Evolutionary conservation across 208 protist species (phyloP).

Genomic region (Acanthamoeba lugdunensis): DNA sequence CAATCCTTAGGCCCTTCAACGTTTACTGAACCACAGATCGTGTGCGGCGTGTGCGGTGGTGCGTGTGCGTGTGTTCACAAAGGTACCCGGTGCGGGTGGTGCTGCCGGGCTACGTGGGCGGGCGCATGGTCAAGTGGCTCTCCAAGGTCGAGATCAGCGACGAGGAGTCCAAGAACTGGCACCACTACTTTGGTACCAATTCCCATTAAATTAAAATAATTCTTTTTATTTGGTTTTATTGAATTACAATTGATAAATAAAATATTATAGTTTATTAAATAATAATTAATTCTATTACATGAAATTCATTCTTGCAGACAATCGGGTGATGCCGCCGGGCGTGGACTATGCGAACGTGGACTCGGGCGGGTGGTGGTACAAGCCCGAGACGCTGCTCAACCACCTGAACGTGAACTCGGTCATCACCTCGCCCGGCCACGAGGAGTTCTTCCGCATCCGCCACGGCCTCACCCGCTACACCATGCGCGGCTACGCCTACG

Average conservation of each 20-base stretch:
- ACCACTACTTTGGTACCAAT: not conserved
- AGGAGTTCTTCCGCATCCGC: conserved; percentile 80
- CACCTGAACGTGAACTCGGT: conserved; percentile 87
- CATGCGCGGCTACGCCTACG: conserved; percentile 85
- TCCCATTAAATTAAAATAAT: no score
- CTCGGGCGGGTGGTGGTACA: conserved; percentile 71
- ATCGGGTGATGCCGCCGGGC: not conserved
- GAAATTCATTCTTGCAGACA: not conserved
- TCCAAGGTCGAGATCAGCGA: conserved; percentile 85
- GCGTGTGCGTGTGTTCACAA: not conserved
- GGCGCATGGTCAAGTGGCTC: conserved; percentile 84
- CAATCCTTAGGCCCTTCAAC: conserved; percentile 74
- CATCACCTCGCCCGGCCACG: conserved; percentile 49
- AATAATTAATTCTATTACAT: no score
- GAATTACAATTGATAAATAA: no score
- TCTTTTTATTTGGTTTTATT: no score
- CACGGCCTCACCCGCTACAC: not conserved
- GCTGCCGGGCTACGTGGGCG: conserved; percentile 61
- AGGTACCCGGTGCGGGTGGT: conserved; percentile 28
- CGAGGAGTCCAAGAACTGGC: conserved; percentile 87
- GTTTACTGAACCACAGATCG: no score
- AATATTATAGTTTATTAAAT: no score
- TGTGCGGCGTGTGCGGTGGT: not conserved
- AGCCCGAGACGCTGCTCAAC: conserved; percentile 79
- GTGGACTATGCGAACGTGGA: conserved; percentile 82